Base-by-base conservation (phyloP, 768 basidiomycete species). In the Lyophyllum atratum region DNA sequence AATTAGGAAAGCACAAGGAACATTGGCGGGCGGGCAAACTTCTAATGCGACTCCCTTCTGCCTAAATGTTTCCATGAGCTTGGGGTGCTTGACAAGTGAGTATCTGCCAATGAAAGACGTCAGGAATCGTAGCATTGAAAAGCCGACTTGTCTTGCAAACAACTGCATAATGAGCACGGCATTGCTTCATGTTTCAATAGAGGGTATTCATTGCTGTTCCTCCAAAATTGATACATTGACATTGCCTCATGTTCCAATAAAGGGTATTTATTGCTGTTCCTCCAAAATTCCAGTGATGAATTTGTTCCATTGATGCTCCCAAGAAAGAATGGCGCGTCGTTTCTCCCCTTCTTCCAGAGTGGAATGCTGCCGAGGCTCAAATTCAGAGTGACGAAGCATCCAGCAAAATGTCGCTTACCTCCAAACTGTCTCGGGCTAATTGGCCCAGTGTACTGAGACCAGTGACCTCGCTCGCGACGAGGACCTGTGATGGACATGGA, bases 81-180 rank as follows among this genome's bases (percentile, higher is more conserved):
- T 83, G 1, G 89, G 90, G 65, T 92, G 90, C 65, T 90, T 92
- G 31, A 81, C 77, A n/a, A 92, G 72, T 7, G 89, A 90, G 66
- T 84, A 92, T 6, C 87, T 90, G 52, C n/a, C n/a, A n/a, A n/a
- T n/a, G n/a, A n/a, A n/a, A n/a, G n/a, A n/a, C n/a, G n/a, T n/a
- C n/a, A n/a, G n/a, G n/a, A n/a, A n/a, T n/a, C n/a, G n/a, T n/a
- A n/a, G n/a, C n/a, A n/a, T n/a, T n/a, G n/a, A n/a, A n/a, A n/a
- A n/a, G n/a, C n/a, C n/a, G n/a, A n/a, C n/a, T n/a, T n/a, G n/a
- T n/a, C n/a, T n/a, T n/a, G n/a, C n/a, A n/a, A n/a, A n/a, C n/a
- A n/a, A n/a, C n/a, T n/a, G n/a, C n/a, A n/a, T n/a, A n/a, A n/a
- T n/a, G n/a, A n/a, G n/a, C n/a, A n/a, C n/a, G n/a, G n/a, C n/a